A percentile compares a stretch with the other conserved stretches of the same genome.
Conservation (phyloP, 2,329 filamentous ascomycete genomes). For the Colletotrichum falcatum region DNA sequence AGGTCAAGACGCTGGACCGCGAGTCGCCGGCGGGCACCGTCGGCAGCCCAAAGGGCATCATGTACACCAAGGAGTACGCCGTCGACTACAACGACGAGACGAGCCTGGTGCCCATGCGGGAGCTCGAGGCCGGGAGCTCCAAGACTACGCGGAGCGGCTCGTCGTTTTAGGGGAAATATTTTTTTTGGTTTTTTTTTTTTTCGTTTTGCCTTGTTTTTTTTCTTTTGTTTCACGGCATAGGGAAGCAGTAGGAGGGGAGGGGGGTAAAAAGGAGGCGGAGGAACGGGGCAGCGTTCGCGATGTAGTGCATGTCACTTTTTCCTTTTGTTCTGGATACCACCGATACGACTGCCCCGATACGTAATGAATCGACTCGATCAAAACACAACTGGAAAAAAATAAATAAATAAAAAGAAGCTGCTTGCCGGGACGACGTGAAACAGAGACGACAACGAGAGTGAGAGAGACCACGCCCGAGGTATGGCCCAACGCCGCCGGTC, state of each 20-base stretch:
- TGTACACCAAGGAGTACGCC: slow-evolving; percentile 50
- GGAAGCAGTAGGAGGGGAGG: too few relatives aligned
- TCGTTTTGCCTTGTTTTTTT: too few relatives aligned
- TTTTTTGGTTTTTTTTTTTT: too few relatives aligned
- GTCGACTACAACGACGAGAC: slow-evolving; percentile 52
- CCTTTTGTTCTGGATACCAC: slow-evolving; percentile 25
- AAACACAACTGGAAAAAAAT: not conserved
- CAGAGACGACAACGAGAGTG: not conserved
- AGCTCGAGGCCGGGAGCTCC: slow-evolving; percentile 41
- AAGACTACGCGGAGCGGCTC: slow-evolving; percentile 30
- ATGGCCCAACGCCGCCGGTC: not conserved
- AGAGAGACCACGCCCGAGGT: too few relatives aligned
- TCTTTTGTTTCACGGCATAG: not conserved
- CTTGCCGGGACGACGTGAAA: not conserved
- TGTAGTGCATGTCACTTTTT: slow-evolving; percentile 20
- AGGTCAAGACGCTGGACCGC: slow-evolving; percentile 28
- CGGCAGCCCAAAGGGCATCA: slow-evolving; percentile 45
- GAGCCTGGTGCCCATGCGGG: slow-evolving; percentile 48
- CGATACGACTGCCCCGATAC: slow-evolving; percentile 6
- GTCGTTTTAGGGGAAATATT: slow-evolving; percentile 9
- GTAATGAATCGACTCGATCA: slow-evolving; percentile 13
- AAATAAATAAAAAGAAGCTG: too few relatives aligned
- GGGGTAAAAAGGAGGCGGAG: too few relatives aligned
- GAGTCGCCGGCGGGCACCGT: slow-evolving; percentile 10
- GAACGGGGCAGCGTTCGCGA: slow-evolving; percentile 4